These are phyloP conservation scores for Paecilomyces variotii DNA, from an alignment of 2,329 filamentous ascomycete genomes.

Conservation along the genomic window DNA sequence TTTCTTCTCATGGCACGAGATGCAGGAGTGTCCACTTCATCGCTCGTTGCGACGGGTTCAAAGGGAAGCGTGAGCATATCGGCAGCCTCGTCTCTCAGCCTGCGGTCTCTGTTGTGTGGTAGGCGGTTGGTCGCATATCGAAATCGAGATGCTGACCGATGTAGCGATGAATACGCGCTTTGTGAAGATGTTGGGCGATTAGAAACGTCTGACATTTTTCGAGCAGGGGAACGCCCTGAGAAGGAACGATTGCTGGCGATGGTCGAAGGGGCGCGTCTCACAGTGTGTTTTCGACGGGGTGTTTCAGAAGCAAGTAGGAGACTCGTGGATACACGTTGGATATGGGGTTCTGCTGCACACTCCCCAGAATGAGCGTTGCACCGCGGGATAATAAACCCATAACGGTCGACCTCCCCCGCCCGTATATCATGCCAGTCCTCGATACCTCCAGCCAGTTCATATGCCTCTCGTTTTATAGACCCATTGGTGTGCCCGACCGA, in stretches of 20 bases:
- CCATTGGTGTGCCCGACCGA: slow-evolving; percentile 22
- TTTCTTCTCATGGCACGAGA: slow-evolving; percentile 47
- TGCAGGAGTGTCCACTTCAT: slow-evolving; percentile 40
- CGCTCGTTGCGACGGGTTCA: slow-evolving; percentile 40
- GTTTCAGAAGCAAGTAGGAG: slow-evolving; percentile 49
- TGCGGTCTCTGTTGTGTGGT: slow-evolving; percentile 46
- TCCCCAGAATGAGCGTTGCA: slow-evolving; percentile 1
- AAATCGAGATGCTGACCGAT: slow-evolving; percentile 36
- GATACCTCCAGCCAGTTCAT: slow-evolving; percentile 54
- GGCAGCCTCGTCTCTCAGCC: slow-evolving; percentile 51
- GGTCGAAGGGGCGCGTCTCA: slow-evolving; percentile 43
- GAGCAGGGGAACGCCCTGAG: slow-evolving; percentile 30
- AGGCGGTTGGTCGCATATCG: slow-evolving; percentile 46
- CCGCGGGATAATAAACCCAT: slow-evolving; percentile 53
- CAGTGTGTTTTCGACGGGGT: slow-evolving; percentile 45
- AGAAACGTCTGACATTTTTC: slow-evolving; percentile 36
- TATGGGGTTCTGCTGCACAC: slow-evolving; percentile 24
- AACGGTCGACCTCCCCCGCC: slow-evolving; percentile 54
- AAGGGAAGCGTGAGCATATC: slow-evolving; percentile 58
- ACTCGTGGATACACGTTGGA: slow-evolving; percentile 54
- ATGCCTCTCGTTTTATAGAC: slow-evolving; percentile 41
- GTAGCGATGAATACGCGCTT: slow-evolving; percentile 35
- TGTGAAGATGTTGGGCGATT: slow-evolving; percentile 39
- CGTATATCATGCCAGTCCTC: slow-evolving; percentile 58
- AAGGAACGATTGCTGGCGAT: slow-evolving; percentile 38